These are phyloP conservation scores for Nakazawaea ambrosiae DNA, from an alignment of 805 yeast genomes.

Conservation along the genomic window DNA sequence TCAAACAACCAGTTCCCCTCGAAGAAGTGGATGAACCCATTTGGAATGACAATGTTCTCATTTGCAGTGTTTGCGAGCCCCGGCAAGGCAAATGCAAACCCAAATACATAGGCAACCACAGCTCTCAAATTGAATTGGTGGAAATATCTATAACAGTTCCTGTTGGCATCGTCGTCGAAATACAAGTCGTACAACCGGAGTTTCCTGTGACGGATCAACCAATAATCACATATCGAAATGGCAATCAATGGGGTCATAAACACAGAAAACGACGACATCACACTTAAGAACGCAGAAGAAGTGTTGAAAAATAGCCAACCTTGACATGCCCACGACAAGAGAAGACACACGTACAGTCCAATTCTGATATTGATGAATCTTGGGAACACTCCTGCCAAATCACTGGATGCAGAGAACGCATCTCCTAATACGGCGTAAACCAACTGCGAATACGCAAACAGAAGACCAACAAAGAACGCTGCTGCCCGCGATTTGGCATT, in stretches of 20 bases:
- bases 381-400: constrained; percentile 41
- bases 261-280: constrained; percentile 23
- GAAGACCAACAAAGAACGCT: constrained; percentile 35
- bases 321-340: constrained; percentile 26
- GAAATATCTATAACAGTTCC: constrained; percentile 36
- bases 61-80: constrained; percentile 32
- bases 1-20: constrained; percentile 37
- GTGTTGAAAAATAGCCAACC: constrained; percentile 33
- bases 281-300: constrained; percentile 19
- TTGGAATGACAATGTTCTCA: constrained; percentile 21
- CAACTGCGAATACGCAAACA: constrained; percentile 30
- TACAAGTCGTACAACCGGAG: constrained; percentile 34
- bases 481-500: constrained; percentile 35
- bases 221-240: constrained; percentile 29
- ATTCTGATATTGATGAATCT: constrained; percentile 33
- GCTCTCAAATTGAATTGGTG: constrained; percentile 38
- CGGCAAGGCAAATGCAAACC: constrained; percentile 43
- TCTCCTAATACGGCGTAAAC: constrained; percentile 31
- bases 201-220: constrained; percentile 29
- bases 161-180: constrained; percentile 18
- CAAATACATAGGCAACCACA: constrained; percentile 28
- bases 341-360: constrained; percentile 35
- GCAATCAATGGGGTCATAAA: constrained; percentile 33
- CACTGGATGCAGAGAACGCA: constrained; percentile 41
- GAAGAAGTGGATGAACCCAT: constrained; percentile 34